phyloP scores from a whole-genome alignment of 129 eudicot genomes.

The Centella asiatica region DNA sequence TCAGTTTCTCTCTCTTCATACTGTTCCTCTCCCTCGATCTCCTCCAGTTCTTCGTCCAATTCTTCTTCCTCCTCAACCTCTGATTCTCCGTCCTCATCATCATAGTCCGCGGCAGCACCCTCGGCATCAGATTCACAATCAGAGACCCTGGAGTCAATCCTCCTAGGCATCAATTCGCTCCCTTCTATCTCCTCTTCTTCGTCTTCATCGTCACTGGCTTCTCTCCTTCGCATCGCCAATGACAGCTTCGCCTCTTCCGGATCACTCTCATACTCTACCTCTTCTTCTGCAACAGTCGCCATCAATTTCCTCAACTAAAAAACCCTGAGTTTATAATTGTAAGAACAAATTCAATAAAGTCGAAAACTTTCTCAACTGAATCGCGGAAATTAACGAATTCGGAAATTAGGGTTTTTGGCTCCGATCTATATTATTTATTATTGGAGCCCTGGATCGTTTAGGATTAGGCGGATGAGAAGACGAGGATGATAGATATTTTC shows the following conservation, averaged over 20 bases:
- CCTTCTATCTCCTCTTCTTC: slow-evolving; percentile 10
- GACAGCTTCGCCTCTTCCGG: slow-evolving; percentile 46
- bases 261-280: slow-evolving; percentile 34
- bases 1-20: slow-evolving; percentile 17
- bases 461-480: neutral
- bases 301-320: slow-evolving; percentile 16
- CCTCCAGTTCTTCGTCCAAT: slow-evolving; percentile 26
- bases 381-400: no score
- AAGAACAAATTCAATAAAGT: neutral
- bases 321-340: neutral
- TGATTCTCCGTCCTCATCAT: slow-evolving; percentile 25
- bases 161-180: neutral
- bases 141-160: slow-evolving; percentile 14
- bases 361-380: neutral
- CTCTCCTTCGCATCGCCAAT: slow-evolving; percentile 74
- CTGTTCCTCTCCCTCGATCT: slow-evolving; percentile 40
- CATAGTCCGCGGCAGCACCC: slow-evolving; percentile 81
- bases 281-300: slow-evolving; percentile 60
- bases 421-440: neutral
- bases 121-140: slow-evolving; percentile 74
- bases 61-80: slow-evolving; percentile 25
- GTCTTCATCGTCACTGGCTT: slow-evolving; percentile 81
- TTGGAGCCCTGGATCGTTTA: neutral
- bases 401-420: neutral
- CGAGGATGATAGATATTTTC: neutral